These are phyloP conservation scores for Termitomyces sp. DNA, from an alignment of 768 basidiomycete genomes.

Conservation along the genomic window DNA sequence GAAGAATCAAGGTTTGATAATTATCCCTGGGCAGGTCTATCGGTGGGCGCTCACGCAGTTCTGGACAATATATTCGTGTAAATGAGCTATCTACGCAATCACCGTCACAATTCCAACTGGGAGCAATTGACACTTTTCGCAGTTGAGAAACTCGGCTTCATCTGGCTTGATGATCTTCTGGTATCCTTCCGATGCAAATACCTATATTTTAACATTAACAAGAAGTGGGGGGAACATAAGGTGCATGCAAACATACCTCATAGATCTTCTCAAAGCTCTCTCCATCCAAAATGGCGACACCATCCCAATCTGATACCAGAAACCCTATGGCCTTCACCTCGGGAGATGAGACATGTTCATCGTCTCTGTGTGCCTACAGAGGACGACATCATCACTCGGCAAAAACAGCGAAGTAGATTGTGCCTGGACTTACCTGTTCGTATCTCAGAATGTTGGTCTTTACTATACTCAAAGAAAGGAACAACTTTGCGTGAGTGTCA, in stretches of 20 bases:
- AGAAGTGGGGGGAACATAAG: background rate
- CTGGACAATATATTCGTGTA: background rate
- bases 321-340: slow-evolving; percentile 12
- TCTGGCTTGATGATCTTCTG: background rate
- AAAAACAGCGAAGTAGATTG: no score
- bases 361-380: slow-evolving; percentile 17
- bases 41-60: no score
- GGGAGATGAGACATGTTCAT: background rate
- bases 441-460: slow-evolving; percentile 28
- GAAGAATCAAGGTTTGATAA: no score
- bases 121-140: slow-evolving; percentile 8
- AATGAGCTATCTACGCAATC: background rate
- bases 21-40: no score
- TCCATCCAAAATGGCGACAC: slow-evolving; percentile 24
- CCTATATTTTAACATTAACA: background rate
- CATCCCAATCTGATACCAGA: slow-evolving; percentile 18
- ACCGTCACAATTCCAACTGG: slow-evolving; percentile 5
- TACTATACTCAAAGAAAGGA: slow-evolving; percentile 23
- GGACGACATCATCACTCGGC: background rate
- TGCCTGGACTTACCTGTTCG: slow-evolving; percentile 21
- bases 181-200: slow-evolving; percentile 11
- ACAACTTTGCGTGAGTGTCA: slow-evolving; percentile 19
- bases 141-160: slow-evolving; percentile 18
- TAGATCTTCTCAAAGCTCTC: slow-evolving; percentile 25
- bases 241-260: slow-evolving; percentile 13